Percentiles rank a stretch among this genome's conserved stretches.
phyloP scores from a whole-genome alignment of 2,329 filamentous ascomycete species.

The Cercospora sp. region DNA sequence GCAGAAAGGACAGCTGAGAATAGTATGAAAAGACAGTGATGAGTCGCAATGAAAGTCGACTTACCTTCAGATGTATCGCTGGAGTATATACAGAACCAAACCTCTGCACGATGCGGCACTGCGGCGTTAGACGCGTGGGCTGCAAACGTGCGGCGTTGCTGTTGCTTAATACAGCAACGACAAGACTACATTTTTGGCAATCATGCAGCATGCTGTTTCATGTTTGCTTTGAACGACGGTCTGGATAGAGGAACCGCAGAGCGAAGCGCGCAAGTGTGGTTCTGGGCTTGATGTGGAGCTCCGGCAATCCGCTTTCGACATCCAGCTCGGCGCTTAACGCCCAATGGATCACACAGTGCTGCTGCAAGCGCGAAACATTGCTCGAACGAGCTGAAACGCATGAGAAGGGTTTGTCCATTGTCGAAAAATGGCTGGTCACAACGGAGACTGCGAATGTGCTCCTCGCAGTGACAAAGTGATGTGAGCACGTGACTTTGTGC shows the following conservation, averaged over 20 bases:
- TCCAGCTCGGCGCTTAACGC: constrained; percentile 8
- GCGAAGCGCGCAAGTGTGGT: constrained; percentile 7
- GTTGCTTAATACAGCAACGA: constrained; percentile 15
- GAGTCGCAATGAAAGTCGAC: constrained; percentile 1
- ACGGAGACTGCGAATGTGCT: neutral
- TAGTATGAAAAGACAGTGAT: neutral
- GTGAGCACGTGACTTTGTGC: neutral
- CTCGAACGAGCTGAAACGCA: neutral
- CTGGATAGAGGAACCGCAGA: neutral
- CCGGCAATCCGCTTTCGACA: neutral
- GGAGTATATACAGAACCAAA: neutral
- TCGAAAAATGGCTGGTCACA: neutral
- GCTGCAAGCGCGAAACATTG: neutral
- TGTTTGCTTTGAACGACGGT: neutral
- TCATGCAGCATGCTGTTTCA: constrained; percentile 8
- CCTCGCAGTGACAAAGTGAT: neutral
- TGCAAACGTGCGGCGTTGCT: constrained; percentile 13
- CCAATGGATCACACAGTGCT: neutral
- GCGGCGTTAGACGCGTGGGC: neutral
- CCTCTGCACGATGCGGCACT: neutral
- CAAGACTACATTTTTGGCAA: neutral
- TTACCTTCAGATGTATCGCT: neutral
- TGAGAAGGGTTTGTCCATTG: neutral
- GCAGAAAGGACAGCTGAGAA: neutral
- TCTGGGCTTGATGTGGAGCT: neutral